Evolutionary conservation across 768 basidiomycete species (phyloP), one percentile per base, ranked within the genome.

Genomic region (Megacollybia marginata): DNA sequence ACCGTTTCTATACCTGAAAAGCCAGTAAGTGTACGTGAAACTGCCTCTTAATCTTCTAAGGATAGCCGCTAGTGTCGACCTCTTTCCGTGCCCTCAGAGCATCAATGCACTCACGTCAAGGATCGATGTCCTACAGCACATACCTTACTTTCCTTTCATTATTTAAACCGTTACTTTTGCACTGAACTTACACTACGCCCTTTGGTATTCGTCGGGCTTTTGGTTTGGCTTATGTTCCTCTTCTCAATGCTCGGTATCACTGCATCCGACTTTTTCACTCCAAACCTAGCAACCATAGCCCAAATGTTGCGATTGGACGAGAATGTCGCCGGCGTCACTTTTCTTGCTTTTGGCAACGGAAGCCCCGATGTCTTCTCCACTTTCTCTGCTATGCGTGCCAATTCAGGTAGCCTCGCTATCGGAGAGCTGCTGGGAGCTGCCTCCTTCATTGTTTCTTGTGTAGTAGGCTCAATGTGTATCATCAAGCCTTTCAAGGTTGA

Each of bases 391-490:
- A 87, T 99, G 80, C 82, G 82, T 31, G 74, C 83, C 18, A 70
- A 85, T 57, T 90, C 93, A 4, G 93, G 93, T 8, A 80, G 88
- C 49, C 68, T 99, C 48, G 96, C 96, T 1, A 82, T 99, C 48
- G 96, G 96, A 18, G 96, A 99, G 63, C 75, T 99, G 7, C 72
- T 99, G 11, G 96, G 96, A 6, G 95, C 95, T 2, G 94, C 95
- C 0, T 79, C 90, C 2, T 99, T 99, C 71, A 94, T 99, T 65
- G 84, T 91, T 18, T 92, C 92, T 2, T 92, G 93, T 59, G 96
- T 99, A 19, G 95, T 92, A 11, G 96, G 96, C 8, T 86, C 88
- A n/a, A 95, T 99, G 85, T 93, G 91, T 57, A 83, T 98, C 65
- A 92, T 98, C 66, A 88, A 87, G 51, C 94, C 95, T 0, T 99